These are phyloP conservation scores for Leptodontidium sp. DNA, from an alignment of 2,329 filamentous ascomycete species.

Conservation along the genomic window DNA sequence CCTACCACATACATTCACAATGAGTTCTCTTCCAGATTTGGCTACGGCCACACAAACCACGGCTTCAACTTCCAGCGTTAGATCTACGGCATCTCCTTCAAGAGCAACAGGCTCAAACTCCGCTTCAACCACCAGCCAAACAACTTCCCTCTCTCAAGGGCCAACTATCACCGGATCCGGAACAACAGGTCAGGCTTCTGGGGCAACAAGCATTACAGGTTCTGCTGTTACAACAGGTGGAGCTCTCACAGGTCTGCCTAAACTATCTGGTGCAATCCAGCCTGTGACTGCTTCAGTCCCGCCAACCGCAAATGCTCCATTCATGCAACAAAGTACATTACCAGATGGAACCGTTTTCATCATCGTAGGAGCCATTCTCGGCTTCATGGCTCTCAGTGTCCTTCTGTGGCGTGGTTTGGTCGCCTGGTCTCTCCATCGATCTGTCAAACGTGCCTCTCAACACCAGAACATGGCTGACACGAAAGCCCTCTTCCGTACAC, in stretches of 20 bases:
- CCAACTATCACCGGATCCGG: slow-evolving; percentile 34
- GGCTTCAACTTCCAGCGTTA: slow-evolving; percentile 39
- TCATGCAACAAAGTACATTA: slow-evolving; percentile 85
- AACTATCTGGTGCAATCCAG: slow-evolving; percentile 63
- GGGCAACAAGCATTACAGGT: slow-evolving; percentile 32
- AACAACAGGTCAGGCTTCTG: slow-evolving; percentile 22
- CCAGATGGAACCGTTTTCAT: slow-evolving; percentile 98
- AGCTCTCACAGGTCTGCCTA: slow-evolving; percentile 53
- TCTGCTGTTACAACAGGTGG: slow-evolving; percentile 24
- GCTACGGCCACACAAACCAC: slow-evolving; percentile 31
- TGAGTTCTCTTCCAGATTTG: slow-evolving; percentile 17
- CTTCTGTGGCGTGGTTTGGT: slow-evolving; percentile 88
- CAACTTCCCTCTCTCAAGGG: slow-evolving; percentile 18
- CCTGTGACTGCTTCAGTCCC: slow-evolving; percentile 81
- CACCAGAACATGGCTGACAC: slow-evolving; percentile 74
- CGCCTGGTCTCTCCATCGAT: slow-evolving; percentile 90
- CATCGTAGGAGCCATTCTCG: slow-evolving; percentile 86
- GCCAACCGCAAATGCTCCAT: slow-evolving; percentile 84
- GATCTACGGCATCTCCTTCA: slow-evolving; percentile 28
- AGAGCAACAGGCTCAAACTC: slow-evolving; percentile 30
- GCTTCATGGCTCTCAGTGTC: slow-evolving; percentile 81
- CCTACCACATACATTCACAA: background rate
- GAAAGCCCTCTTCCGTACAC: slow-evolving; percentile 69
- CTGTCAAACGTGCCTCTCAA: slow-evolving; percentile 84
- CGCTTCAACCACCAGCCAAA: slow-evolving; percentile 13